Evolutionary conservation across 768 basidiomycete species (phyloP).

Genomic region (Lepiota venenata): DNA sequence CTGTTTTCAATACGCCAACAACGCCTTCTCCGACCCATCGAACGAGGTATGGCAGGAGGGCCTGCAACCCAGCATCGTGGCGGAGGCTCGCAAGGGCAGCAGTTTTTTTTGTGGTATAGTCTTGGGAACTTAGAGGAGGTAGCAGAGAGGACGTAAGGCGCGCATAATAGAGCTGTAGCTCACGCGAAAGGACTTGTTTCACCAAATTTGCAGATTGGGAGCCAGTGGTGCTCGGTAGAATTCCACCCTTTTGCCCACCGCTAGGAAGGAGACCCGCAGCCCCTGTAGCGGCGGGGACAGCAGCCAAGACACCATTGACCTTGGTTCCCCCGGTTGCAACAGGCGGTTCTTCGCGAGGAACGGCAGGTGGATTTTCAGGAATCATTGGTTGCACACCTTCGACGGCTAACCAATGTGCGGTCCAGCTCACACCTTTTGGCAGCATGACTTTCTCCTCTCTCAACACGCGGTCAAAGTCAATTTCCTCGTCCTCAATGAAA

Average conservation of each 20-base stretch:
- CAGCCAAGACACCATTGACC: conserved; percentile 14
- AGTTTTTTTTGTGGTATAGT: conserved; percentile 62
- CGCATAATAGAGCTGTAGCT: conserved; percentile 92
- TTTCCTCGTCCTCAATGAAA: conserved; percentile 95
- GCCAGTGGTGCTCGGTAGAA: conserved; percentile 21
- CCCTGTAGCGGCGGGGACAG: conserved; percentile 24
- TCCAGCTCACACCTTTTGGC: conserved; percentile 81
- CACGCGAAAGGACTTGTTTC: conserved; percentile 89
- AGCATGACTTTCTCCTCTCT: conserved; percentile 82
- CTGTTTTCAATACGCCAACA: conserved; percentile 56
- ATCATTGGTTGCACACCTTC: conserved; percentile 98
- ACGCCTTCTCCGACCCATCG: conserved; percentile 94
- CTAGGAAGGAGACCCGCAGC: conserved; percentile 18
- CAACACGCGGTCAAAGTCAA: conserved; percentile 91
- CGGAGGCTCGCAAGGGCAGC: conserved; percentile 90
- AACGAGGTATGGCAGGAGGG: conserved; percentile 89
- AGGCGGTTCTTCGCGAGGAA: conserved; percentile 49
- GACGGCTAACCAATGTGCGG: conserved; percentile 97
- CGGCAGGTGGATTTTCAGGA: conserved; percentile 89
- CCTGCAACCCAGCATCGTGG: conserved; percentile 87
- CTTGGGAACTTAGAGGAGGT: conserved; percentile 50
- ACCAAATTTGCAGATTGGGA: conserved; percentile 48
- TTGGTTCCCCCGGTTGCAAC: conserved; percentile 1
- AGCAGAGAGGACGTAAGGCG: conserved; percentile 84
- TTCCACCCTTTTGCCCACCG: conserved; percentile 17